Evolutionary conservation across 192 early-diverging fungal species (phyloP).

Genomic region (Tieghemiomyces parasiticus): DNA sequence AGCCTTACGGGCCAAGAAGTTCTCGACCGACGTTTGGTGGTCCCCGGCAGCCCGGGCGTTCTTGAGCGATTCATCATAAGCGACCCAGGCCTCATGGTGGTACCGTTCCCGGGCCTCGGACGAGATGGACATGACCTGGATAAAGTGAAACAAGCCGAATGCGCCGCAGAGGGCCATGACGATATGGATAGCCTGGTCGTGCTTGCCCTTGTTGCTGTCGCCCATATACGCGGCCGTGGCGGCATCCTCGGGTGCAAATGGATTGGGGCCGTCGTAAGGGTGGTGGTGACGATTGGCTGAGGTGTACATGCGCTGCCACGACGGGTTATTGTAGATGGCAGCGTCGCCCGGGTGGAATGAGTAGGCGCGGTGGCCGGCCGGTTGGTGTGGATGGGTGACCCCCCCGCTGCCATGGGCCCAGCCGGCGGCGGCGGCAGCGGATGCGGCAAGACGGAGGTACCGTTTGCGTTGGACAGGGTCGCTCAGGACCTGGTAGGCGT

Average conservation of each 20-base stretch:
- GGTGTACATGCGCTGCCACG: background rate
- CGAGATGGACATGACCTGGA: background rate
- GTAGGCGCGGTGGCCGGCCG: no score
- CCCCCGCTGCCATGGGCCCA: no score
- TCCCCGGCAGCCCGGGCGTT: background rate
- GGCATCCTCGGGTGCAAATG: background rate
- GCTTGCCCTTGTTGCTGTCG: no score
- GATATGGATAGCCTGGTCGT: background rate
- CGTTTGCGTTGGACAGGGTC: background rate
- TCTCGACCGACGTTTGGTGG: background rate
- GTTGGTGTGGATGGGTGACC: no score
- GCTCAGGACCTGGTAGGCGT: conserved; percentile 2
- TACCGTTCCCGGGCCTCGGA: background rate
- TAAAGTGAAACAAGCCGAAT: background rate
- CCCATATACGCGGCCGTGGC: background rate
- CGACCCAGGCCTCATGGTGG: conserved; percentile 2
- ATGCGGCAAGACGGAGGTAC: background rate
- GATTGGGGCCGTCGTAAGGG: no score
- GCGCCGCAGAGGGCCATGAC: background rate
- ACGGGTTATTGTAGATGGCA: conserved; percentile 4
- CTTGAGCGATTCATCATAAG: background rate
- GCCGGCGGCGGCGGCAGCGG: background rate
- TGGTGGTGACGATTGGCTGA: no score
- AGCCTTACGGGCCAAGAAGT: conserved; percentile 8
- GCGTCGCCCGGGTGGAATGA: conserved; percentile 2